Evolutionary conservation across 257 asterid species (phyloP).

Genomic region (Capsicum chinense): DNA sequence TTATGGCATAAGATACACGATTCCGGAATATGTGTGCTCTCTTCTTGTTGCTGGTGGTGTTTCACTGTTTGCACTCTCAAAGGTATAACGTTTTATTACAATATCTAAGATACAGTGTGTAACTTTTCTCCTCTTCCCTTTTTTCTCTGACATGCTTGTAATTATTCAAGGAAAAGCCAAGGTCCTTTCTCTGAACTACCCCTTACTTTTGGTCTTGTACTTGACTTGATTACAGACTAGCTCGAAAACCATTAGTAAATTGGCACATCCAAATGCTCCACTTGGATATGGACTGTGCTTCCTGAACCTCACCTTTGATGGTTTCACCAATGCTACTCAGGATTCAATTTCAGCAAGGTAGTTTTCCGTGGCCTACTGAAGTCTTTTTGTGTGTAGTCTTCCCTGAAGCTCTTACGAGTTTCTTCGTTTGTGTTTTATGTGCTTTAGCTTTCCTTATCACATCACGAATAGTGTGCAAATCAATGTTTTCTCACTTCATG

Average conservation of each 20-base stretch:
- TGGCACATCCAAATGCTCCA: slow-evolving; percentile 92
- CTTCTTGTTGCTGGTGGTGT: slow-evolving; percentile 99
- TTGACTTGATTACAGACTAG: slow-evolving; percentile 67
- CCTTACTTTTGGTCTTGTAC: slow-evolving; percentile 20
- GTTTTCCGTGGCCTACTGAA: not conserved
- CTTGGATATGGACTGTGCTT: slow-evolving; percentile 92
- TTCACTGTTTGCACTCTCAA: slow-evolving; percentile 84
- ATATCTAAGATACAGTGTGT: not conserved
- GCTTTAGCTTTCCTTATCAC: not conserved
- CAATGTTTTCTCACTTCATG: slow-evolving; percentile 1
- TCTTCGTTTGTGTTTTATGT: not conserved
- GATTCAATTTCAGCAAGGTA: slow-evolving; percentile 89
- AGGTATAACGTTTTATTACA: slow-evolving; percentile 49
- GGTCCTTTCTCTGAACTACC: slow-evolving; percentile 26
- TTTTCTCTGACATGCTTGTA: slow-evolving; percentile 14
- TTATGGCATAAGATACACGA: slow-evolving; percentile 82
- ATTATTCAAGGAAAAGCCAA: not conserved
- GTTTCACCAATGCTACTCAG: slow-evolving; percentile 99
- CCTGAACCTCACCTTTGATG: slow-evolving; percentile 94
- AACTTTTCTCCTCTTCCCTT: not conserved
- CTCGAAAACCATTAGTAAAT: slow-evolving; percentile 88
- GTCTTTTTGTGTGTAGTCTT: not conserved
- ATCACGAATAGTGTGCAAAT: not conserved
- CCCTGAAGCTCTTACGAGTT: not conserved
- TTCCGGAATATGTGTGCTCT: slow-evolving; percentile 90